Evolutionary conservation across 208 protist species (phyloP).

Genomic region (Trypanosoma brucei): DNA sequence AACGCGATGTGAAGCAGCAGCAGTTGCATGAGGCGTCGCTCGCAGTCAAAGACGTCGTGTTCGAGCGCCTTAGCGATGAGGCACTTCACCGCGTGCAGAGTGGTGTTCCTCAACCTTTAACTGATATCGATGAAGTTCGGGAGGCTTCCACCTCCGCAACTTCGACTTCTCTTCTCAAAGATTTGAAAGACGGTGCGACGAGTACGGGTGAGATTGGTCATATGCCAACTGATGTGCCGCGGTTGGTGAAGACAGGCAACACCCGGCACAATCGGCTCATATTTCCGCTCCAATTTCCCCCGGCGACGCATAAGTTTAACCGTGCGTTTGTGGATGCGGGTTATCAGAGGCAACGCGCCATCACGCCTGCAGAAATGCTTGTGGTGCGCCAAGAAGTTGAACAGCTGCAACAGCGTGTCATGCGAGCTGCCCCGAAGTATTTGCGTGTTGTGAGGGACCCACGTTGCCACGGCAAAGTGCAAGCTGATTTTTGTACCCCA

Average conservation of each 20-base stretch:
- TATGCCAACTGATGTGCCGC: constrained; percentile 59
- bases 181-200: constrained; percentile 20
- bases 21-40: constrained; percentile 62
- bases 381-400: constrained; percentile 71
- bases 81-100: constrained; percentile 67
- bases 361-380: constrained; percentile 79
- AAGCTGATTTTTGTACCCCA: constrained; percentile 76
- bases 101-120: constrained; percentile 32
- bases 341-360: constrained; percentile 77
- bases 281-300: constrained; percentile 65
- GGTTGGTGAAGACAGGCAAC: constrained; percentile 44
- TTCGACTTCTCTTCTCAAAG: constrained; percentile 9
- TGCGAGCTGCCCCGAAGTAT: constrained; percentile 44
- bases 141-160: neutral
- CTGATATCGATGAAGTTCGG: constrained; percentile 1
- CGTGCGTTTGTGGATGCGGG: constrained; percentile 78
- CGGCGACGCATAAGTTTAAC: constrained; percentile 79
- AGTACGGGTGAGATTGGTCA: constrained; percentile 62
- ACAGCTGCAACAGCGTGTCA: constrained; percentile 54
- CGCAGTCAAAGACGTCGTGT: constrained; percentile 78
- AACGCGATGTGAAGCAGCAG: constrained; percentile 54
- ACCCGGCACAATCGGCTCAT: constrained; percentile 70
- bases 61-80: constrained; percentile 83
- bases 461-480: constrained; percentile 70
- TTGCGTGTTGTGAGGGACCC: constrained; percentile 78